These are phyloP conservation scores for Cyclostephanos tholiformis DNA, from an alignment of 108 stramenopile genomes.

Conservation along the genomic window DNA sequence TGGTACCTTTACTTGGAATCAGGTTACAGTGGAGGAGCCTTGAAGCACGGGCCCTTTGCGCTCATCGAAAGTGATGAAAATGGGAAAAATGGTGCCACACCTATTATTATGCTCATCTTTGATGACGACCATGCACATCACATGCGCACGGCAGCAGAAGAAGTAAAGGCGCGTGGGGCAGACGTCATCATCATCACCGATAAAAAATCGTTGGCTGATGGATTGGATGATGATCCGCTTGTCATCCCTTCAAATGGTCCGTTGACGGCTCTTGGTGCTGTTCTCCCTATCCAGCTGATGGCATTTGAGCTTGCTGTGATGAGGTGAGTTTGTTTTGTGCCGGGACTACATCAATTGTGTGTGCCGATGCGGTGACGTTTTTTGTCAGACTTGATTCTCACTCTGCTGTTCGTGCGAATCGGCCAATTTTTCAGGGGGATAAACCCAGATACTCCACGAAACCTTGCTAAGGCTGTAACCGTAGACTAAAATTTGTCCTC, in stretches of 20 bases:
- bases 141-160: slow-evolving; percentile 93
- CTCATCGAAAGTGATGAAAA: slow-evolving; percentile 87
- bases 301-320: slow-evolving; percentile 97
- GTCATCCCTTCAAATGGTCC: slow-evolving; percentile 94
- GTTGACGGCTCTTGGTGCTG: slow-evolving; percentile 93
- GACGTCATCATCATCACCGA: slow-evolving; percentile 96
- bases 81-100: slow-evolving; percentile 94
- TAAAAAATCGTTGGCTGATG: slow-evolving; percentile 77
- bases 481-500: slow-evolving; percentile 73
- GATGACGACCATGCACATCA: slow-evolving; percentile 95
- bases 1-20: background rate
- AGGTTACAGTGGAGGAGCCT: slow-evolving; percentile 94
- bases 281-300: slow-evolving; percentile 94
- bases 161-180: slow-evolving; percentile 94
- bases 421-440: slow-evolving; percentile 69
- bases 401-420: background rate
- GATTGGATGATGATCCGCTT: slow-evolving; percentile 87
- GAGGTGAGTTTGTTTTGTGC: slow-evolving; percentile 47
- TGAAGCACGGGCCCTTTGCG: slow-evolving; percentile 99
- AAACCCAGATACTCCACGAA: slow-evolving; percentile 97
- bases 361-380: background rate
- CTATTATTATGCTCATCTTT: slow-evolving; percentile 96
- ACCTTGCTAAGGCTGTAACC: slow-evolving; percentile 99
- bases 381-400: background rate
- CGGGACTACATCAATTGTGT: background rate